Evolutionary conservation across 2,329 filamentous ascomycete genomes (phyloP), one percentile per base, ranked within the genome.

Genomic region (Penicillium sp.): DNA sequence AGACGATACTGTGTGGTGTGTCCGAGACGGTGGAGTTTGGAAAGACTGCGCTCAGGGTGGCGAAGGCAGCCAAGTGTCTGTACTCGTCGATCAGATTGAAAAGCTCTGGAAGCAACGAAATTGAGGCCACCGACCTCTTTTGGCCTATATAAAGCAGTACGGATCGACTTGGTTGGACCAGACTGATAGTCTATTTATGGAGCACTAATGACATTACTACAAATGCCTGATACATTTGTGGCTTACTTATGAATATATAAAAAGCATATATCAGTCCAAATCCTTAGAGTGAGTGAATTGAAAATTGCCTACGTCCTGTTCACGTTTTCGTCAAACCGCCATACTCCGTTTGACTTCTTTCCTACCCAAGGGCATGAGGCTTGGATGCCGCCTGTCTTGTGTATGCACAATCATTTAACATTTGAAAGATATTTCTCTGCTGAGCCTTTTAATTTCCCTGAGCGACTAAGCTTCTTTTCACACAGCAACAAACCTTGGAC

Each of bases 21-120:
- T 98, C 66, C 85, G 90, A 55, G 93, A 98, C 75, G 86, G 80
- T 26, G 90, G 89, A 13, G 74, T 90, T 71, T 98, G 93, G 92
- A 89, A 81, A 61, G 85, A 95, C 67, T 97, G 94, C 75, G 87
- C 89, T 4, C 83, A 70, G 90, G 91, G 53, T 71, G 88, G 60
- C 81, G 82, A 67, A 86, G 78, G 77, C 5, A 77, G 75, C 53
- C 68, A 78, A n/a, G 76, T 79, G 6, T 68, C 74, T 68, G 90
- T 93, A 71, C 83, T 98, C 58, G 86, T 96, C 57, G 81, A 87
- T 70, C 89, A 91, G 77, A 87, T 98, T 66, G 86, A 93, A 81
- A 88, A 88, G 77, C 82, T 91, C 63, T 91, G 88, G 75, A 66
- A 71, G 48, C 70, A 75, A 63, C 71, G 67, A 41, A 76, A 75